Percentiles rank a stretch among this genome's conserved stretches.
phyloP scores from a whole-genome alignment of 805 yeast species.

The Barnettozyma salicaria region DNA sequence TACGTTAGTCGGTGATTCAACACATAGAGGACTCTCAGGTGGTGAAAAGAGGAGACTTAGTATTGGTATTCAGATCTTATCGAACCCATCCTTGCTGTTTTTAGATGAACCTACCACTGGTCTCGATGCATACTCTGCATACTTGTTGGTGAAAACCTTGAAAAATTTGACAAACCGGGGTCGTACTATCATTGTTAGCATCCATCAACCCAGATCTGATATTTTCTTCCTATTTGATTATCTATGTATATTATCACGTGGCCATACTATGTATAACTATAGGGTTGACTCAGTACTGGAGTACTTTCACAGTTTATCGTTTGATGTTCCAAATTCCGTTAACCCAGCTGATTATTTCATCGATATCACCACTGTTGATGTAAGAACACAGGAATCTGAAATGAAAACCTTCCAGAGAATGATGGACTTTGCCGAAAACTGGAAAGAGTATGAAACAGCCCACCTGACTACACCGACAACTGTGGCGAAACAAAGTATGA shows the following conservation, averaged over 20 bases:
- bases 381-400: constrained; percentile 34
- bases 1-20: constrained; percentile 53
- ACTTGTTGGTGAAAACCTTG: constrained; percentile 54
- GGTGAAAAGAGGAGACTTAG: constrained; percentile 80
- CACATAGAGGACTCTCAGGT: constrained; percentile 64
- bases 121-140: constrained; percentile 74
- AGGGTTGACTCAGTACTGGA: constrained; percentile 36
- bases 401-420: constrained; percentile 29
- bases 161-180: constrained; percentile 54
- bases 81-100: constrained; percentile 71
- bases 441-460: constrained; percentile 27
- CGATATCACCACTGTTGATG: constrained; percentile 45
- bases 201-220: constrained; percentile 85
- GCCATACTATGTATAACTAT: constrained; percentile 40
- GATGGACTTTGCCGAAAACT: constrained; percentile 25
- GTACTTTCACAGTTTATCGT: constrained; percentile 43
- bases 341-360: constrained; percentile 50
- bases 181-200: constrained; percentile 67
- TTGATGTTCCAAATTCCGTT: constrained; percentile 33
- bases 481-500: background rate
- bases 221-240: constrained; percentile 66
- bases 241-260: constrained; percentile 62
- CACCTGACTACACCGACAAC: background rate
- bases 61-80: constrained; percentile 73
- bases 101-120: constrained; percentile 91